phyloP scores from a whole-genome alignment of 371 early-diverging fungal species.

The Syncephalastrum sp. region DNA sequence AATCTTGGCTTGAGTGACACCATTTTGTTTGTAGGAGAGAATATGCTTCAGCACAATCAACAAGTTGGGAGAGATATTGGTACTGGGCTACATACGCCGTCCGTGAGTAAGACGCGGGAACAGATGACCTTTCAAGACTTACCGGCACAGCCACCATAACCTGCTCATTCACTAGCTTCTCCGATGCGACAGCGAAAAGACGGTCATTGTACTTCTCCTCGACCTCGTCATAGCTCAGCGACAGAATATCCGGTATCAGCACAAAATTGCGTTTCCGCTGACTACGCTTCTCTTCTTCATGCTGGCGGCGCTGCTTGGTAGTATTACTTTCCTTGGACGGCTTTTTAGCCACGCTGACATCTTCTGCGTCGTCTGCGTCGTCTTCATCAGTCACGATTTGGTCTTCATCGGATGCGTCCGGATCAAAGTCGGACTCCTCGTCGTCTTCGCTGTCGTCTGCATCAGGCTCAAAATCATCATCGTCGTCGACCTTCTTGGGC shows the following conservation, averaged over 20 bases:
- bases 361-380: slow-evolving; percentile 11
- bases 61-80: slow-evolving; percentile 20
- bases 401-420: slow-evolving; percentile 14
- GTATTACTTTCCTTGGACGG: not conserved
- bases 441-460: not conserved
- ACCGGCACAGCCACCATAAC: slow-evolving; percentile 31
- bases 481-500: not conserved
- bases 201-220: slow-evolving; percentile 21
- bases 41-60: slow-evolving; percentile 21
- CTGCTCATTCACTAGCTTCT: slow-evolving; percentile 32
- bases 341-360: not conserved
- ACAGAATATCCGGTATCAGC: slow-evolving; percentile 12
- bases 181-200: slow-evolving; percentile 21
- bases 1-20: slow-evolving; percentile 32
- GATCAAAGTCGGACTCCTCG: slow-evolving; percentile 19
- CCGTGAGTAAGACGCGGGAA: not conserved
- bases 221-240: slow-evolving; percentile 21
- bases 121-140: slow-evolving; percentile 5
- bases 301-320: not conserved
- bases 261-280: slow-evolving; percentile 4
- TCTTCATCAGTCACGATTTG: not conserved
- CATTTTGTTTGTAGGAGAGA: slow-evolving; percentile 19
- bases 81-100: slow-evolving; percentile 19
- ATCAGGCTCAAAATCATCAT: slow-evolving; percentile 2
- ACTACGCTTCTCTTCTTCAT: not conserved